Conservation (phyloP, 768 basidiomycete species). For the Russula foetens region DNA sequence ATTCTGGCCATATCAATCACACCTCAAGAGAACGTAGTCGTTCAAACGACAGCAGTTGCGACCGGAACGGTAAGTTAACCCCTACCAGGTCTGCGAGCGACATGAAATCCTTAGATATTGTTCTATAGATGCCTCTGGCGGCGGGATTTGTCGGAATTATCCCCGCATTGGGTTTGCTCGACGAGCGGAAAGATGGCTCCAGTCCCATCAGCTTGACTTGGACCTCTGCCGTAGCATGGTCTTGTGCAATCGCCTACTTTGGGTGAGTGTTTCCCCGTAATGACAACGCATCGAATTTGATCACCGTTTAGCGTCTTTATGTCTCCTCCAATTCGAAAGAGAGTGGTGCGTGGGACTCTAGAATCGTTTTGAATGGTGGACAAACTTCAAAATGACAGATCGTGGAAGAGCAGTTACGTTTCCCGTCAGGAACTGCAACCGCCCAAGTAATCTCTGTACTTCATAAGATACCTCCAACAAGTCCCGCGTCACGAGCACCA, state of each 20-base stretch:
- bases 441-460: conserved; percentile 91
- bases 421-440: conserved; percentile 94
- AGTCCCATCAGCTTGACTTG: conserved; percentile 69
- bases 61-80: conserved; percentile 59
- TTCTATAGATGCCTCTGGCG: conserved; percentile 66
- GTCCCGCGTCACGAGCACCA: conserved; percentile 46
- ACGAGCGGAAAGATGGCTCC: conserved; percentile 64
- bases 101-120: neutral
- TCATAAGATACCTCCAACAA: conserved; percentile 61
- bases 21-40: conserved; percentile 89
- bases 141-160: conserved; percentile 90
- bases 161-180: conserved; percentile 79
- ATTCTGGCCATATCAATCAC: conserved; percentile 64
- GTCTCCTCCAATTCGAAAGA: conserved; percentile 88
- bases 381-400: conserved; percentile 41
- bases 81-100: neutral
- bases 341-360: conserved; percentile 57
- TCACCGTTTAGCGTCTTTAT: conserved; percentile 67
- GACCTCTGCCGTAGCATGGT: conserved; percentile 75
- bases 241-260: conserved; percentile 87
- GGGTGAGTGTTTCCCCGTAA: conserved; percentile 38
- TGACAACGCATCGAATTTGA: neutral
- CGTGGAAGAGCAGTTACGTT: conserved; percentile 87
- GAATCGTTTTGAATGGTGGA: neutral
- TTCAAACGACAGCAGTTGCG: conserved; percentile 93